A percentile compares a stretch with the other conserved stretches of the same genome.
Conservation (phyloP, 306 rosid species). For the Vigna nakashimae region DNA sequence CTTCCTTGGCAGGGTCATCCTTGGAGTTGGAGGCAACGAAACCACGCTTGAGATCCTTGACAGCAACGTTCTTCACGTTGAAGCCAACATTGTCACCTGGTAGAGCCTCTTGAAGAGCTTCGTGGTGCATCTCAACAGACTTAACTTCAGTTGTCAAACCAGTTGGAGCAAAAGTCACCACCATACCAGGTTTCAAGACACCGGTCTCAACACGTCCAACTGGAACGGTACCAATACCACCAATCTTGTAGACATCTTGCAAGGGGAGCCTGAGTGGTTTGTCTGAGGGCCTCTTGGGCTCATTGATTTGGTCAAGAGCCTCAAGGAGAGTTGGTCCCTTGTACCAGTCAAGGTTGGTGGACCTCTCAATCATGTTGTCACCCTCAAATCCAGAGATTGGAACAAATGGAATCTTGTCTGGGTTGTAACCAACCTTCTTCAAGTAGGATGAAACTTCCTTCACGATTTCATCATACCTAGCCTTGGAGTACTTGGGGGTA, state of each 20-base stretch:
- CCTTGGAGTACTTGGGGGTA: conserved; percentile 67
- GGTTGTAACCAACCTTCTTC: conserved; percentile 80
- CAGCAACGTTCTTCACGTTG: conserved; percentile 55
- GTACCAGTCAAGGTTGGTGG: conserved; percentile 64
- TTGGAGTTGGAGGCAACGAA: conserved; percentile 53
- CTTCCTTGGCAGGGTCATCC: conserved; percentile 57
- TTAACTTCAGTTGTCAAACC: conserved; percentile 58
- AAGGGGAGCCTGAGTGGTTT: conserved; percentile 55
- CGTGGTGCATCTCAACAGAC: conserved; percentile 62
- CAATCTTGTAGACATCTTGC: conserved; percentile 58
- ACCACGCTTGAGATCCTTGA: conserved; percentile 59
- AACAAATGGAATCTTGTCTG: conserved; percentile 59
- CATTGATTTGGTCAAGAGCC: conserved; percentile 51
- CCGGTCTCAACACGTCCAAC: conserved; percentile 57
- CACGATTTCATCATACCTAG: conserved; percentile 58
- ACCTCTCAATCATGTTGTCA: conserved; percentile 60
- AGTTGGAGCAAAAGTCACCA: conserved; percentile 52
- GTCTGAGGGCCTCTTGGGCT: conserved; percentile 58
- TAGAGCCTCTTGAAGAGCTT: conserved; percentile 48
- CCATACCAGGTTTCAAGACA: conserved; percentile 45
- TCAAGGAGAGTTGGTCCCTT: conserved; percentile 61
- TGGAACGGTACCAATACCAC: conserved; percentile 59
- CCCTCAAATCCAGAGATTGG: conserved; percentile 67
- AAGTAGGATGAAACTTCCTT: conserved; percentile 59
- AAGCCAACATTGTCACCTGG: conserved; percentile 57